These are phyloP conservation scores for Pyricularia grisea DNA, from an alignment of 2,329 filamentous ascomycete genomes.

Conservation along the genomic window DNA sequence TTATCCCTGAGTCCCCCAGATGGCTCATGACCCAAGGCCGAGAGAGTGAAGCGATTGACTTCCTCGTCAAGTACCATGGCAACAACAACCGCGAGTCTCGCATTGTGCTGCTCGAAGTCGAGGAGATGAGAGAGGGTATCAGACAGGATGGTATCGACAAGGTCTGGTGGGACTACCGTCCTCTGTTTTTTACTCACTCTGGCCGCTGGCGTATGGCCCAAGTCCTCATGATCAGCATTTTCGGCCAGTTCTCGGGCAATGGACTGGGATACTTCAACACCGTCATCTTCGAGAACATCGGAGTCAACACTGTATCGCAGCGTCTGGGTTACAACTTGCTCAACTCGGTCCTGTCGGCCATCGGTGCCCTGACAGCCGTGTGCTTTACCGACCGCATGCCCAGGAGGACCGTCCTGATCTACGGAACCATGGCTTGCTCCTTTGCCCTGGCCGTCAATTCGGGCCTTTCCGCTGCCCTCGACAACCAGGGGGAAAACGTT, in stretches of 20 bases:
- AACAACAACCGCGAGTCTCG: conserved; percentile 28
- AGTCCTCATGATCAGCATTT: conserved; percentile 40
- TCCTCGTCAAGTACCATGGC: conserved; percentile 32
- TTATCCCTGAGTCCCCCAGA: conserved; percentile 31
- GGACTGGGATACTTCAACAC: conserved; percentile 42
- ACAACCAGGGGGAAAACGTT: conserved; percentile 20
- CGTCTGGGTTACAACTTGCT: conserved; percentile 38
- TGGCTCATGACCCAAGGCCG: conserved; percentile 30
- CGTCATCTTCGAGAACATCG: conserved; percentile 32
- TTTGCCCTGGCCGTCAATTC: conserved; percentile 33
- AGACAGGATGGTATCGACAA: conserved; percentile 35
- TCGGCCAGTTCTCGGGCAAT: conserved; percentile 41
- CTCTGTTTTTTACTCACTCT: conserved; percentile 30
- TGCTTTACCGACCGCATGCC: conserved; percentile 33
- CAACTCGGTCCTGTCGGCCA: conserved; percentile 33
- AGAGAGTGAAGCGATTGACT: conserved; percentile 27
- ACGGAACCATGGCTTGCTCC: conserved; percentile 32
- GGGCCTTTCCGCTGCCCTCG: conserved; percentile 29
- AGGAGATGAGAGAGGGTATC: conserved; percentile 33
- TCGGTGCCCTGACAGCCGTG: conserved; percentile 34
- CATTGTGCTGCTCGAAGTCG: conserved; percentile 29
- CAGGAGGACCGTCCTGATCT: conserved; percentile 34
- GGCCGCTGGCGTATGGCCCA: conserved; percentile 38
- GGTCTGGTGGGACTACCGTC: conserved; percentile 24
- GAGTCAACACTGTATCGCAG: conserved; percentile 22